These are phyloP conservation scores for Strigomonas galati DNA, from an alignment of 208 protist genomes.

Conservation along the genomic window DNA sequence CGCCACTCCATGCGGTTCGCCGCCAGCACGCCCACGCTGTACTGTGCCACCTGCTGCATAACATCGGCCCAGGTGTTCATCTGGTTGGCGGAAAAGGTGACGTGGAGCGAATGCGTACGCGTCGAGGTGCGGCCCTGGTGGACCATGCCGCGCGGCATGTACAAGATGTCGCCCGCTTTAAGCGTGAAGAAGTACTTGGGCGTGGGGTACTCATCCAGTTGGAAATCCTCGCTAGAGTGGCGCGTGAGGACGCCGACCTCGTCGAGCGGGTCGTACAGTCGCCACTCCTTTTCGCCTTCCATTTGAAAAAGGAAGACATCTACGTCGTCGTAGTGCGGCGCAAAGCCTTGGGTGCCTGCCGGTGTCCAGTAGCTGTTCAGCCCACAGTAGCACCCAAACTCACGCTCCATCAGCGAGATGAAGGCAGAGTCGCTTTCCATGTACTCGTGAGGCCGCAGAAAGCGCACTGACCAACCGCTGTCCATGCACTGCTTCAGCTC, in stretches of 20 bases:
- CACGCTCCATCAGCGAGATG: conserved; percentile 71
- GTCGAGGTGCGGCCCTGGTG: conserved; percentile 83
- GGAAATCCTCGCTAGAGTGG: conserved; percentile 77
- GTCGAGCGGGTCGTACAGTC: conserved; percentile 74
- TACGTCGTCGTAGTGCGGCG: conserved; percentile 96
- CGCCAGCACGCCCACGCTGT: conserved; percentile 50
- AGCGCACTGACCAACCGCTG: conserved; percentile 77
- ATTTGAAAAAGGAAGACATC: conserved; percentile 96
- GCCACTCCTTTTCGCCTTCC: conserved; percentile 92
- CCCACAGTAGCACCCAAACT: conserved; percentile 84
- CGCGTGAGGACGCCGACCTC: conserved; percentile 64
- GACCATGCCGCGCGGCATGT: conserved; percentile 93
- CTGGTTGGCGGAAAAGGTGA: conserved; percentile 92
- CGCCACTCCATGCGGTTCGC: conserved; percentile 55
- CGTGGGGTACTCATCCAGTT: conserved; percentile 68
- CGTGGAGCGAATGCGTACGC: conserved; percentile 78
- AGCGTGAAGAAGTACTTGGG: conserved; percentile 64
- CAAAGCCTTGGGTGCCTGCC: conserved; percentile 85
- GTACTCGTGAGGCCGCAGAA: conserved; percentile 82
- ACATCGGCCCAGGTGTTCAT: conserved; percentile 72
- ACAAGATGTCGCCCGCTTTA: conserved; percentile 90
- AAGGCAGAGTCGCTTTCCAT: conserved; percentile 57
- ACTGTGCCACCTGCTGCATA: conserved; percentile 30
- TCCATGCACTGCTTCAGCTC: conserved; percentile 55
- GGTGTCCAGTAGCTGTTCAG: conserved; percentile 95